These are phyloP conservation scores for Coemansia sp. DNA, from an alignment of 192 early-diverging fungal species.

Conservation along the genomic window DNA sequence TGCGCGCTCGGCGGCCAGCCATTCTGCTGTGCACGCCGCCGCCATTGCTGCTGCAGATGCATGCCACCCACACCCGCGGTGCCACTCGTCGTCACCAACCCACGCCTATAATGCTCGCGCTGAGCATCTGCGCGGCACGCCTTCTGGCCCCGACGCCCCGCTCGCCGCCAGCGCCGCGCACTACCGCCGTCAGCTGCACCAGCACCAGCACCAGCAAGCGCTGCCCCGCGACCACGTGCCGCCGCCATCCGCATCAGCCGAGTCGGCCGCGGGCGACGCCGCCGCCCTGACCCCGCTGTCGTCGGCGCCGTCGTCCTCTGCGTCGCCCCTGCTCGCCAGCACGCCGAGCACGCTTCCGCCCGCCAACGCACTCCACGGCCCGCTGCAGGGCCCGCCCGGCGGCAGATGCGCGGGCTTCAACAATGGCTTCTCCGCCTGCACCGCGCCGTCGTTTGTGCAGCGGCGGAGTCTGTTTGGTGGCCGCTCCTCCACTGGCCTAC, in stretches of 20 bases:
- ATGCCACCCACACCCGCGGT: conserved; percentile 13
- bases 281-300: neutral
- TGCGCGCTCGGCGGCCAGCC: neutral
- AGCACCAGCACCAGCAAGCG: neutral
- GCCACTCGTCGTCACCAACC: conserved; percentile 30
- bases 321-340: conserved; percentile 2
- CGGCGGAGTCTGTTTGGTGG: conserved; percentile 41
- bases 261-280: neutral
- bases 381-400: conserved; percentile 3
- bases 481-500: conserved; percentile 35
- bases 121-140: no score
- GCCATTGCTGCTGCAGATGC: neutral
- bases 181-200: neutral
- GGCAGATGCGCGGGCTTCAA: conserved; percentile 1
- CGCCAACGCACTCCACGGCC: conserved; percentile 7
- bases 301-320: neutral
- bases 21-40: neutral
- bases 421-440: conserved; percentile 4
- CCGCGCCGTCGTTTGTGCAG: conserved; percentile 29
- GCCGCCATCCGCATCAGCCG: neutral
- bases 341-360: conserved; percentile 3
- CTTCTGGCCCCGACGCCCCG: no score
- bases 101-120: conserved; percentile 2
- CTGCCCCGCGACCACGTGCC: neutral
- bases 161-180: neutral